A percentile compares a stretch with the other conserved stretches of the same genome.
phyloP scores from a whole-genome alignment of 2,329 filamentous ascomycete species.

The Kalmusia sp. region DNA sequence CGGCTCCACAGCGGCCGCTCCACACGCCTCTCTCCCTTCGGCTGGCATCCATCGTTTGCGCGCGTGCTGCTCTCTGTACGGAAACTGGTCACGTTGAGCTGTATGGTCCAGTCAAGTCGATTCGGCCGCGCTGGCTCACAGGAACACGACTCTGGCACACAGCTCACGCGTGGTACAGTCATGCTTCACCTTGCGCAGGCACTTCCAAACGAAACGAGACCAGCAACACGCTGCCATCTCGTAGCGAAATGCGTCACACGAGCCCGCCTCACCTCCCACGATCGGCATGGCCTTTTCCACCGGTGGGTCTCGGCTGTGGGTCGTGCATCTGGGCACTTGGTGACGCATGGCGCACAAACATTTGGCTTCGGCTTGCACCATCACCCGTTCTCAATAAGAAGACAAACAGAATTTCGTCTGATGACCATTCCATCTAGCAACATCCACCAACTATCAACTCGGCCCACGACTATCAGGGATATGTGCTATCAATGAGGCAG shows the following conservation, averaged over 20 bases:
- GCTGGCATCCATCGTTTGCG: background rate
- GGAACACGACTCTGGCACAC: no score
- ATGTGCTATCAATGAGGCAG: constrained; percentile 5
- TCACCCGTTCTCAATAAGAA: no score
- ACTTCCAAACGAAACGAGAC: no score
- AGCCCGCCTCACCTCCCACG: background rate
- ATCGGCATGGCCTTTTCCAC: background rate
- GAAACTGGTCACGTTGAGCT: background rate
- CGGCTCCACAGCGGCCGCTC: no score
- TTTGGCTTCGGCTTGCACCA: no score
- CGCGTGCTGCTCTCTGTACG: background rate
- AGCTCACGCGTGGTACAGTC: no score
- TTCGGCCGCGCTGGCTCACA: no score
- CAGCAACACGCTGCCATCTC: background rate
- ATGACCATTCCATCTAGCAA: constrained; percentile 8
- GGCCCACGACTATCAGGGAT: background rate
- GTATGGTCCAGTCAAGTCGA: no score
- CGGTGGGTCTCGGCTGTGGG: background rate
- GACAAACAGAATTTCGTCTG: background rate
- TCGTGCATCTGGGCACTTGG: background rate
- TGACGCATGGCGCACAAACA: background rate
- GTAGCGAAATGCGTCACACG: background rate
- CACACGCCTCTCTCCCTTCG: background rate
- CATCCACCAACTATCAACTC: constrained; percentile 4
- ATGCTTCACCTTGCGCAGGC: no score